Evolutionary conservation across 768 basidiomycete genomes (phyloP), one percentile per base, ranked within the genome.

Genomic region (Mrakia gelida): DNA sequence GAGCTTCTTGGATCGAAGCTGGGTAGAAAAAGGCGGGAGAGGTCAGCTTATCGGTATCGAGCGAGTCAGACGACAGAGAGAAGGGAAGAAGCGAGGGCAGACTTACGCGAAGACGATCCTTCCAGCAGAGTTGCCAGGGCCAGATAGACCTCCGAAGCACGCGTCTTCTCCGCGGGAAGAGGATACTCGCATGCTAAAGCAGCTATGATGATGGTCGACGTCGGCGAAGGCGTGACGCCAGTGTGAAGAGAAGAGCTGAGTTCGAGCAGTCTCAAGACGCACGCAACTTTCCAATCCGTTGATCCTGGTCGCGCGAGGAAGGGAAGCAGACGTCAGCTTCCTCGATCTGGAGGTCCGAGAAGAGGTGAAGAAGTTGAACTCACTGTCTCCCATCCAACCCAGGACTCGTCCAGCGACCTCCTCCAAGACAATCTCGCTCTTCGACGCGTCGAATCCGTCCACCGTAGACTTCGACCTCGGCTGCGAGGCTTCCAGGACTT

Each of bases 1-100:
- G 72, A 61, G 72, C 72, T 59, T 73, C 72, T 38, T 73, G 72
- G 56, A 73, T 52, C 21, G 72, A 49, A 0, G 28, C 72, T 73
- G 15, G 11, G 28, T 6, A 38, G 26, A 26, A 38, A 30, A 18
- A 52, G n/a, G 10, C 26, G 21, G 34, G 5, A 38, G 32, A 68
- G 34, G 32, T 5, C 65, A 32, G 21, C 65, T 21, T 18, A 32
- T n/a, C n/a, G n/a, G n/a, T n/a, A n/a, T n/a, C n/a, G n/a, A n/a
- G n/a, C n/a, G n/a, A n/a, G n/a, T n/a, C n/a, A n/a, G n/a, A n/a
- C n/a, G n/a, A n/a, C n/a, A n/a, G n/a, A n/a, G n/a, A n/a, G n/a
- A n/a, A n/a, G n/a, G n/a, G n/a, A n/a, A n/a, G n/a, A n/a, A n/a
- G n/a, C n/a, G n/a, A n/a, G n/a, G n/a, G n/a, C n/a, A n/a, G 49